Conservation (phyloP, 1,284 basidiomycete genomes). For the Limonomyces culmigenus region DNA sequence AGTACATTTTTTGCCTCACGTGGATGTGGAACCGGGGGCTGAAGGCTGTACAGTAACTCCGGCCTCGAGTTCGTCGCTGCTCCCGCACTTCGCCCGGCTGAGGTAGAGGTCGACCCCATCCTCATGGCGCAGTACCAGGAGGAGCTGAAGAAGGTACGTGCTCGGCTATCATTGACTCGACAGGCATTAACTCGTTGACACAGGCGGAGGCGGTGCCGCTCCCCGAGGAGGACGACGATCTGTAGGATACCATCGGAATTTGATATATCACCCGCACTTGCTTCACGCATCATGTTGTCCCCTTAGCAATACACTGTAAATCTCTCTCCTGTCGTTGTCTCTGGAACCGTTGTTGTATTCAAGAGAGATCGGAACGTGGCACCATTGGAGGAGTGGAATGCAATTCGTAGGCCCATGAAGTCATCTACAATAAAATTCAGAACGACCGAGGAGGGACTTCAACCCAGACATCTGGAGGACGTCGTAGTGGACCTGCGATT, state of each 20-base stretch:
- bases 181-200: conserved; percentile 2
- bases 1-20: conserved; percentile 16
- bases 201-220: conserved; percentile 66
- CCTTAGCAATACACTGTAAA: no score
- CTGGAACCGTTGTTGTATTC: no score
- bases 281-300: no score
- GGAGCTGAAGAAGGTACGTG: conserved; percentile 56
- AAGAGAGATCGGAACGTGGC: no score
- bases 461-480: no score
- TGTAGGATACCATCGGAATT: conserved; percentile 28
- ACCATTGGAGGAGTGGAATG: no score
- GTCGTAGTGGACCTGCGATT: no score
- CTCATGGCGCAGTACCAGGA: conserved; percentile 76
- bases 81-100: conserved; percentile 88
- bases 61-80: conserved; percentile 92
- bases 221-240: conserved; percentile 67
- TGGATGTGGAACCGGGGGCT: background rate
- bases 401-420: no score
- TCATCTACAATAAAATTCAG: no score
- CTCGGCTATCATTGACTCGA: background rate
- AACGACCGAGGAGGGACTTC: no score
- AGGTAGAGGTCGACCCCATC: conserved; percentile 70
- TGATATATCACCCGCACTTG: no score
- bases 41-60: conserved; percentile 57
- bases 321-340: no score